Evolutionary conservation across 139 green algal species (phyloP), one percentile per base, ranked within the genome.

Genomic region (Tetradesmus obliquus): DNA sequence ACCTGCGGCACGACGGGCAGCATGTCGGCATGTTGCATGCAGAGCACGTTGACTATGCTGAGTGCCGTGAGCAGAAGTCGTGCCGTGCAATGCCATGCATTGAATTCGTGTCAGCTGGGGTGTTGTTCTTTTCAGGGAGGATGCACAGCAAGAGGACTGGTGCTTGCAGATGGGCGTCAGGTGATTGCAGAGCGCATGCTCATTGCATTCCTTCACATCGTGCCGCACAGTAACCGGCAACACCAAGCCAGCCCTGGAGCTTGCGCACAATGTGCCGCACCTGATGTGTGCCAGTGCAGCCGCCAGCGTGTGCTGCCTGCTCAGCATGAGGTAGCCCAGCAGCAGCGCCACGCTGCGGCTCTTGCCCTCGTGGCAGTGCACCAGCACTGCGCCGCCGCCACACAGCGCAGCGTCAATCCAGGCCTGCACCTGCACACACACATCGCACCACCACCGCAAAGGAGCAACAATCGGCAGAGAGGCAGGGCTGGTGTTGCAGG

Each of bases 291-390:
- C 89, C 82, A 98, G 88, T 2, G 97, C 97, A 9, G 94, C 66
- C 19, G 94, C 92, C 74, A 99, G 89, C 0, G 92, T 95, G 90
- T 91, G 95, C 7, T 94, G 91, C 81, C 92, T 69, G 12, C 81
- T 69, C 53, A 84, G 79, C 94, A 99, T 97, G 2, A 98, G 88
- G 91, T 97, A 98, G 0, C 95, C 96, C 51, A 97, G 93, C 88
- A 96, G 94, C 51, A 99, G 92, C 1, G 97, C 95, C 66, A 96
- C 96, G 62, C 92, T 97, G 79, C 98, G 94, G 71, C 88, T 96
- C 88, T 95, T 96, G 82, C 98, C 98, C 85, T 97, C 97, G 90
- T 96, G 96, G 94, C 98, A 99, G 95, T 99, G 98, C 83, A 99
- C 96, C 80, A 99, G 92, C 80, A 98, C 95, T 45, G 88, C 91